These are phyloP conservation scores for Goffeauzyma gilvescens DNA, from an alignment of 768 basidiomycete species.

Conservation along the genomic window DNA sequence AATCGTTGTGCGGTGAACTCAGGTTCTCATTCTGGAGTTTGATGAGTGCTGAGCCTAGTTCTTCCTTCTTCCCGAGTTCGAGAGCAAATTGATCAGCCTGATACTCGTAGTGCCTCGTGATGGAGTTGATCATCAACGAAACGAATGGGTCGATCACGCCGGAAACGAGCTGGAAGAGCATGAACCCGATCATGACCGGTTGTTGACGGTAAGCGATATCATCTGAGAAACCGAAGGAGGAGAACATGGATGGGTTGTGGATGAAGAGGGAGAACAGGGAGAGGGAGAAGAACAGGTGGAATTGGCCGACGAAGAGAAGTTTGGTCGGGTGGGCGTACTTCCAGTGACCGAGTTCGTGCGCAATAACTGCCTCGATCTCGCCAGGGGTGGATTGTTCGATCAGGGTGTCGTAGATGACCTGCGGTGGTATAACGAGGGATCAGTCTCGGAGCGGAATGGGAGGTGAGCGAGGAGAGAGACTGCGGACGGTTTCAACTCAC, in stretches of 20 bases:
- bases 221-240: constrained; percentile 28
- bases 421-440: constrained; percentile 46
- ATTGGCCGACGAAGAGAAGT: constrained; percentile 62
- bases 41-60: constrained; percentile 44
- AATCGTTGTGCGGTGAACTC: constrained; percentile 83
- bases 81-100: constrained; percentile 82
- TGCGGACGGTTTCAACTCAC: constrained; percentile 34
- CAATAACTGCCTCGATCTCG: constrained; percentile 93
- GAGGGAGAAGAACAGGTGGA: constrained; percentile 64
- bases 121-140: constrained; percentile 46
- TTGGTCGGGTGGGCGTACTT: constrained; percentile 77
- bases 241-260: constrained; percentile 29
- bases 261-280: constrained; percentile 32
- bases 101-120: constrained; percentile 76
- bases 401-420: constrained; percentile 80
- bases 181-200: constrained; percentile 33
- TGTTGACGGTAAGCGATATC: constrained; percentile 16
- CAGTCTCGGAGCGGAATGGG: background rate
- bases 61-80: constrained; percentile 43
- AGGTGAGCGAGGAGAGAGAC: no score
- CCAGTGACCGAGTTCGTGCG: constrained; percentile 96
- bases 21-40: constrained; percentile 80
- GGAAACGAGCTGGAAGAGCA: constrained; percentile 31
- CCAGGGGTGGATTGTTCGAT: constrained; percentile 76
- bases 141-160: constrained; percentile 31